These are phyloP conservation scores for Nemania sp. DNA, from an alignment of 2,329 filamentous ascomycete genomes.

Conservation along the genomic window DNA sequence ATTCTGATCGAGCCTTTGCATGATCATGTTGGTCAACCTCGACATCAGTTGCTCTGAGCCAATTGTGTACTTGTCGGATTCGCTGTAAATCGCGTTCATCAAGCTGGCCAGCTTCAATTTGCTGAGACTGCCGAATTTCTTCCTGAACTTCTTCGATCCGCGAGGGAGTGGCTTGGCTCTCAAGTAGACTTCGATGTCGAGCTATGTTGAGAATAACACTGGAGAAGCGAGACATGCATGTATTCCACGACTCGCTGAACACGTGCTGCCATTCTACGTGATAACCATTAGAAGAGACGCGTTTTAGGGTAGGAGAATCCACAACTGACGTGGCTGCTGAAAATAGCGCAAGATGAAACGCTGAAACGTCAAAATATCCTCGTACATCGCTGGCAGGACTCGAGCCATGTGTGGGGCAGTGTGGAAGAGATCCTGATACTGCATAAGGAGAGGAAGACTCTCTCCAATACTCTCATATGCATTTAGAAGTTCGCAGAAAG, in stretches of 20 bases:
- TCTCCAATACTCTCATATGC: conserved; percentile 28
- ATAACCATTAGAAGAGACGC: not conserved
- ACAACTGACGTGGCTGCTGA: conserved; percentile 27
- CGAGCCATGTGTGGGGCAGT: conserved; percentile 23
- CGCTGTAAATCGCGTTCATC: conserved; percentile 7
- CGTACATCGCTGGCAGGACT: conserved; percentile 27
- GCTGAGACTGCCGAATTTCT: conserved; percentile 13
- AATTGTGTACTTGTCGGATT: conserved; percentile 13
- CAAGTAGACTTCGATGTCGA: conserved; percentile 28
- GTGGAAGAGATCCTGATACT: conserved; percentile 28
- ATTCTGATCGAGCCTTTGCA: conserved; percentile 15
- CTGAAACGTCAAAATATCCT: conserved; percentile 33
- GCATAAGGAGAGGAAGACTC: conserved; percentile 28
- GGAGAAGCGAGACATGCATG: conserved; percentile 26
- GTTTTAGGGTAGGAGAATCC: not conserved
- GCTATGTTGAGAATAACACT: conserved; percentile 29
- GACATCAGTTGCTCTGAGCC: conserved; percentile 19
- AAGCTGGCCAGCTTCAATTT: conserved; percentile 1
- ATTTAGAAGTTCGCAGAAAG: conserved; percentile 4
- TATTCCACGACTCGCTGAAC: conserved; percentile 36
- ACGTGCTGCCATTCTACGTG: conserved; percentile 35
- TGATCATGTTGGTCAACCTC: conserved; percentile 12
- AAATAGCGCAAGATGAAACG: conserved; percentile 26
- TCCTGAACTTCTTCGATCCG: conserved; percentile 23
- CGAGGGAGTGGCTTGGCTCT: conserved; percentile 28